Evolutionary conservation across 2,329 filamentous ascomycete species (phyloP).

Genomic region (Parafenestella ontariensis): DNA sequence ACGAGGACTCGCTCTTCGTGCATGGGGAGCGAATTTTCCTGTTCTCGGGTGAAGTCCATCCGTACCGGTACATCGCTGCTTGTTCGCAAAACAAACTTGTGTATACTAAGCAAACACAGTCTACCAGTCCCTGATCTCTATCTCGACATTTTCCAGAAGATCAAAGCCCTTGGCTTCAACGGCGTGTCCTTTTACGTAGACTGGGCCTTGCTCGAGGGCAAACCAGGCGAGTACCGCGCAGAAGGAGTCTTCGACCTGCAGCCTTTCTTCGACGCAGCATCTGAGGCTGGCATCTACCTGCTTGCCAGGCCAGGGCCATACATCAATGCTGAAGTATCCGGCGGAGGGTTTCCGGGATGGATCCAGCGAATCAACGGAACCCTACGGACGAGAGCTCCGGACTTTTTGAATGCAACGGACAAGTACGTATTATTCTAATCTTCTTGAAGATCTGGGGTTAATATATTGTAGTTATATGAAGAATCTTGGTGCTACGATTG

Average conservation of each 20-base stretch:
- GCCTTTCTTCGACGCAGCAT: constrained; percentile 78
- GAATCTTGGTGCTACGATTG: constrained; percentile 70
- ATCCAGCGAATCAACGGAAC: constrained; percentile 70
- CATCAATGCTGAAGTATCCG: constrained; percentile 78
- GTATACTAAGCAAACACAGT: constrained; percentile 40
- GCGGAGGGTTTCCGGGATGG: constrained; percentile 84
- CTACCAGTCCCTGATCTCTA: constrained; percentile 68
- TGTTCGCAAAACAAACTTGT: neutral
- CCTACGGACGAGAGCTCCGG: constrained; percentile 67
- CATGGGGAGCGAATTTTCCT: constrained; percentile 73
- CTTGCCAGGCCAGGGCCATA: constrained; percentile 74
- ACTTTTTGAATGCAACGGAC: constrained; percentile 71
- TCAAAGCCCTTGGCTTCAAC: constrained; percentile 81
- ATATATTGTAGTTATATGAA: constrained; percentile 61
- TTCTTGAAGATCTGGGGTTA: neutral
- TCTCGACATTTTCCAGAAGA: constrained; percentile 81
- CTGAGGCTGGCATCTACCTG: constrained; percentile 76
- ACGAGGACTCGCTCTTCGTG: constrained; percentile 74
- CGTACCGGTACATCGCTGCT: constrained; percentile 58
- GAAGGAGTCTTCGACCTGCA: constrained; percentile 76
- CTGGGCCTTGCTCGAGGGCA: constrained; percentile 80
- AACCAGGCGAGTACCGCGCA: constrained; percentile 71
- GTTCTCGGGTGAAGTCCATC: constrained; percentile 77
- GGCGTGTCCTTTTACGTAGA: constrained; percentile 80
- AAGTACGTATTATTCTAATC: constrained; percentile 56